These are phyloP conservation scores for Carex arenaria DNA, from an alignment of 202 grass and related monocot species.

Conservation along the genomic window DNA sequence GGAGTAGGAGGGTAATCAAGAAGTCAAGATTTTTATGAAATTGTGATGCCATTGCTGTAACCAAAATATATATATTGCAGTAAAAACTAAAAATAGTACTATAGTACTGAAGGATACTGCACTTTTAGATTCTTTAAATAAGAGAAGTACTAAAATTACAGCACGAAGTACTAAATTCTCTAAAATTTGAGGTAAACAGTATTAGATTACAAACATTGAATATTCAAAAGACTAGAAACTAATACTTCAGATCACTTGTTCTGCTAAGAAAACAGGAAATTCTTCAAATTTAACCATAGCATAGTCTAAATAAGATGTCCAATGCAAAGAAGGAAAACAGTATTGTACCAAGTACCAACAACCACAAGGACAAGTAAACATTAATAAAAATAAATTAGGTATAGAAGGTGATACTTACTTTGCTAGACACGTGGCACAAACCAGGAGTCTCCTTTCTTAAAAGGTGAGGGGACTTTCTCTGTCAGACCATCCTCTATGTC, in stretches of 20 bases:
- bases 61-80: background rate
- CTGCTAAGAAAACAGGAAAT: background rate
- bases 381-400: background rate
- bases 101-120: background rate
- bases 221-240: background rate
- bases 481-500: background rate
- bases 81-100: background rate
- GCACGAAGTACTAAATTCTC: background rate
- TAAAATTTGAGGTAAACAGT: background rate
- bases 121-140: background rate
- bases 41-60: background rate
- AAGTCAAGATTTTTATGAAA: background rate
- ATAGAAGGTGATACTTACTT: background rate
- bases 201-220: background rate
- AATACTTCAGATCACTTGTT: background rate
- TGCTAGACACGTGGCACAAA: background rate
- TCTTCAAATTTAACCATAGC: background rate
- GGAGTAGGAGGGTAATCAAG: background rate
- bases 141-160: background rate
- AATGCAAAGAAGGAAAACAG: background rate
- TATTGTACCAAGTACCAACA: background rate
- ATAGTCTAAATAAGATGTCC: background rate
- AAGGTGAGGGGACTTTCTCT: background rate
- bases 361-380: background rate
- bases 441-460: background rate